A percentile compares a stretch with the other conserved stretches of the same genome.
phyloP scores from a whole-genome alignment of 352 stramenopile species.

The Ophiocytium majus region DNA sequence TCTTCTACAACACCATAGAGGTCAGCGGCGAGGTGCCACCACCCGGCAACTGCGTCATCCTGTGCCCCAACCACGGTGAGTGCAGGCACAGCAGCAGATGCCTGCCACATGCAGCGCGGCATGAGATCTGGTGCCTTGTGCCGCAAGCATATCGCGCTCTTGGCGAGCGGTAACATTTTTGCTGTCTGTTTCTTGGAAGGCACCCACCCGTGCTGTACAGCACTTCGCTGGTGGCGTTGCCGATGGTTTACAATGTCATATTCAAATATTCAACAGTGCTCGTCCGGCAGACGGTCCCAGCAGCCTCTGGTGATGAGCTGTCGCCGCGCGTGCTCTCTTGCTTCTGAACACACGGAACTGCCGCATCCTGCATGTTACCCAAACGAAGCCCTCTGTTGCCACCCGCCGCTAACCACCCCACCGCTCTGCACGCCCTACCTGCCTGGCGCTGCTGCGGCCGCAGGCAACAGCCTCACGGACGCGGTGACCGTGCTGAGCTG shows the following conservation, averaged over 20 bases:
- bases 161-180: too few species aligned
- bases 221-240: neutral
- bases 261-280: neutral
- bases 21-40: slow-evolving; percentile 27
- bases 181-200: too few species aligned
- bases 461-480: slow-evolving; percentile 49
- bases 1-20: slow-evolving; percentile 56
- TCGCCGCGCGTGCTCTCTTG: neutral
- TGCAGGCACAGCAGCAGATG: too few species aligned
- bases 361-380: too few species aligned
- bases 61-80: slow-evolving; percentile 48
- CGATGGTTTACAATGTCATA: neutral
- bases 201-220: too few species aligned
- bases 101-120: neutral
- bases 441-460: too few species aligned
- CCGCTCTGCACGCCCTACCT: too few species aligned
- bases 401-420: too few species aligned
- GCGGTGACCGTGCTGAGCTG: slow-evolving; percentile 45
- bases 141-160: too few species aligned
- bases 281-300: too few species aligned
- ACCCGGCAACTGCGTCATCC: slow-evolving; percentile 36
- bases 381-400: too few species aligned
- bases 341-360: neutral
- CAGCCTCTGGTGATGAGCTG: too few species aligned
- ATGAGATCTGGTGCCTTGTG: neutral